Evolutionary conservation across 768 basidiomycete genomes (phyloP), one percentile per base, ranked within the genome.

Genomic region (Termitomyces sp.): DNA sequence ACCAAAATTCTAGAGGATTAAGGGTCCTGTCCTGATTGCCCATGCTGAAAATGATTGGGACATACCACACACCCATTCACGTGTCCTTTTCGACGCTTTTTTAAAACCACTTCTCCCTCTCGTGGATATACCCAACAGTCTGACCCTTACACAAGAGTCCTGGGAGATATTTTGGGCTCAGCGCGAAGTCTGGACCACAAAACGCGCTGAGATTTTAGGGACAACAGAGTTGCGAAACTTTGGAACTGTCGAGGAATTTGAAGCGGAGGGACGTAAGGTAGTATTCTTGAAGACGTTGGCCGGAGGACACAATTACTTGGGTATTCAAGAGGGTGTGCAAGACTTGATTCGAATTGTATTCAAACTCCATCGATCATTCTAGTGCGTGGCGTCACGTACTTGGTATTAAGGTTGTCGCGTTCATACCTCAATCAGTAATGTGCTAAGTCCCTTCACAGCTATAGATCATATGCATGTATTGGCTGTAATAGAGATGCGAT

Each of bases 1-100:
- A 59, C 15, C 12, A 30, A 11, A 10, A 33, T 26, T 21, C 30
- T 21, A 91, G 89, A 75, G 78, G 56, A 82, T 93, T 61, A 82
- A 84, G 50, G 78, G 78, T 0, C 79, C 88, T 6, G 78, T 91
- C 3, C 71, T 94, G 35, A 82, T 96, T 61, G 84, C 79, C 0
- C 94, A 96, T 65, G 84, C 91, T 52, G 73, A 80, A 65, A 77
- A 94, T 66, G 94, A 96, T 71, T 79, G 75, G 69, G 87, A 91
- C 23, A 92, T 95, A 50, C 87, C 89, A 0, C 71, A 82, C 65
- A 75, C 80, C 0, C 92, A 95, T 67, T 90, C 92, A 0, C 76
- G 80, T 28, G 73, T 76, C 0, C 79, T 96, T 23, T 93, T 94
- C 68, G 75, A 89, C 42, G 75, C 82, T 0, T 84, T 93, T 60